A percentile compares a stretch with the other conserved stretches of the same genome.
Conservation (phyloP, 176 grass and related monocot genomes). For the Thalia dealbata region DNA sequence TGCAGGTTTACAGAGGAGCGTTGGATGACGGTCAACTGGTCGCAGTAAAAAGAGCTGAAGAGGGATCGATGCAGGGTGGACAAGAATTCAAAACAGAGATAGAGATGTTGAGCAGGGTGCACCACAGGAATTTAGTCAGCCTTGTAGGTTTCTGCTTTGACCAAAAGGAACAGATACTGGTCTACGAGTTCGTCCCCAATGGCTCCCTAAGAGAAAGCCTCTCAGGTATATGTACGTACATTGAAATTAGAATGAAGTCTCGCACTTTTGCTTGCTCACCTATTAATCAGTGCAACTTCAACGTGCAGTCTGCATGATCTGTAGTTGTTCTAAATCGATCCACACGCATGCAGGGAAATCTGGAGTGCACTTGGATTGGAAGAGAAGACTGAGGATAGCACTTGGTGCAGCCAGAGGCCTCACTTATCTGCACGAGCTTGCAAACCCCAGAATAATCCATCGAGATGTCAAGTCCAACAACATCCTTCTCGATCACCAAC, state of each 20-base stretch:
- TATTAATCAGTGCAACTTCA: no score
- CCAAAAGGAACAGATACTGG: slow-evolving; percentile 72
- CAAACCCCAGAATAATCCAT: slow-evolving; percentile 84
- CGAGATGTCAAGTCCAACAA: slow-evolving; percentile 86
- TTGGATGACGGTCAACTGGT: slow-evolving; percentile 47
- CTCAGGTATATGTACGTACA: slow-evolving; percentile 47
- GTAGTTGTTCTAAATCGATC: background rate
- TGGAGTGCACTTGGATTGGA: slow-evolving; percentile 70
- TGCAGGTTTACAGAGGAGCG: slow-evolving; percentile 72
- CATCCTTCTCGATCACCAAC: slow-evolving; percentile 65
- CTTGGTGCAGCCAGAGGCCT: slow-evolving; percentile 75
- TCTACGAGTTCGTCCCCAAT: slow-evolving; percentile 67
- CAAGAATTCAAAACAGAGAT: slow-evolving; percentile 96
- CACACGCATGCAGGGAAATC: slow-evolving; percentile 51
- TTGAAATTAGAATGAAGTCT: no score
- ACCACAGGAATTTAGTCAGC: slow-evolving; percentile 80
- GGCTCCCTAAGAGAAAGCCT: slow-evolving; percentile 60
- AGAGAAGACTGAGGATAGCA: slow-evolving; percentile 55
- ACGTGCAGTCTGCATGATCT: no score
- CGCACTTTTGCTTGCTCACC: no score
- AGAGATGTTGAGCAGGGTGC: slow-evolving; percentile 74
- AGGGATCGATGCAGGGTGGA: slow-evolving; percentile 72
- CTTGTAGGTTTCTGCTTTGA: slow-evolving; percentile 90
- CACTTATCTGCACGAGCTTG: slow-evolving; percentile 93
- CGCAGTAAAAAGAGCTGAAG: slow-evolving; percentile 77